These are phyloP conservation scores for Pachysolen tannophilus DNA, from an alignment of 805 yeast species.

Conservation along the genomic window DNA sequence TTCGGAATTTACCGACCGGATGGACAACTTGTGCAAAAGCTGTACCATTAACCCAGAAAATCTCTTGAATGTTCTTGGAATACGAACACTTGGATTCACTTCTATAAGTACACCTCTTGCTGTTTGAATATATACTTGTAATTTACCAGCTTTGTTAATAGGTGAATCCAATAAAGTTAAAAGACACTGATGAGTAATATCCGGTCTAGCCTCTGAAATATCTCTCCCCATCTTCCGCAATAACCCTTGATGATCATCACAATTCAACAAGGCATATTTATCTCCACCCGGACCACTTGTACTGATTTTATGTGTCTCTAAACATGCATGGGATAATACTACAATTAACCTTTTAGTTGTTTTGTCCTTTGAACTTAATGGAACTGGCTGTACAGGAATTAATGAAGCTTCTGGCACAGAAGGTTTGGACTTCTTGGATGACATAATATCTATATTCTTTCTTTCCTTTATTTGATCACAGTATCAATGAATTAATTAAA, in stretches of 20 bases:
- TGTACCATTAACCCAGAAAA: constrained; percentile 98
- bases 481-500: background rate
- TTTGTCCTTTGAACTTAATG: constrained; percentile 79
- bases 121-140: constrained; percentile 95
- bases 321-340: constrained; percentile 91
- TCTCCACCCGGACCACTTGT: constrained; percentile 77
- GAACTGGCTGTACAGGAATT: constrained; percentile 81
- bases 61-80: constrained; percentile 96
- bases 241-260: constrained; percentile 97
- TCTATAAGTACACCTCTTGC: constrained; percentile 92
- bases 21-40: constrained; percentile 82
- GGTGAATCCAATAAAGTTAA: constrained; percentile 95
- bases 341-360: constrained; percentile 81
- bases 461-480: background rate
- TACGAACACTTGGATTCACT: constrained; percentile 93
- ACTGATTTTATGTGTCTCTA: constrained; percentile 88
- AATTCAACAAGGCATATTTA: constrained; percentile 86
- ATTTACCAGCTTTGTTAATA: constrained; percentile 91
- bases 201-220: constrained; percentile 98
- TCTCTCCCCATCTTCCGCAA: constrained; percentile 95
- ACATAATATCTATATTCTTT: background rate
- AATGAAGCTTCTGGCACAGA: constrained; percentile 49
- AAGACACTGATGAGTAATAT: constrained; percentile 95
- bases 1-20: constrained; percentile 91
- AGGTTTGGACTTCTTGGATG: constrained; percentile 11